A percentile compares a stretch with the other conserved stretches of the same genome.
phyloP scores from a whole-genome alignment of 495 filamentous ascomycete genomes.

The Aspergillus heteromorphus region DNA sequence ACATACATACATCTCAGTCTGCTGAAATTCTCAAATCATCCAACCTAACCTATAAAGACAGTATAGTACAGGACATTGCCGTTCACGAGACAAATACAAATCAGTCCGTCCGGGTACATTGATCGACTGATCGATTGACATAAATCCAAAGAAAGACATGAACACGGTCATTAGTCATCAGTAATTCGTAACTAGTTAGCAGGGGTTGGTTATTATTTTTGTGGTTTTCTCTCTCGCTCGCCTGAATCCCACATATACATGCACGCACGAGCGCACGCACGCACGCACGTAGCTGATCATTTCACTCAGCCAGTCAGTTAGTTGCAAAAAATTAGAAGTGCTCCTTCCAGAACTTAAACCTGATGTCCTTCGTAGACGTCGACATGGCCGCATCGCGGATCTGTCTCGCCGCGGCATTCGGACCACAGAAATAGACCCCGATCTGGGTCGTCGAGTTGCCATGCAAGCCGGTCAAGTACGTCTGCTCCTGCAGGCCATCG shows the following conservation, averaged over 20 bases:
- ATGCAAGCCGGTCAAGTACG: conserved; percentile 78
- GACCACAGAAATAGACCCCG: conserved; percentile 97
- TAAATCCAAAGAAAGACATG: background rate
- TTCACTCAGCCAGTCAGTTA: background rate
- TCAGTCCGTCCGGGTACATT: conserved; percentile 9
- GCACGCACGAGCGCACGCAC: too few species aligned
- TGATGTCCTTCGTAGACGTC: conserved; percentile 68
- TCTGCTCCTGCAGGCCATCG: conserved; percentile 76
- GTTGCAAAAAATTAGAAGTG: conserved; percentile 60
- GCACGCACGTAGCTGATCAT: too few species aligned
- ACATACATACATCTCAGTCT: too few species aligned
- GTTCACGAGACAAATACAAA: conserved; percentile 12
- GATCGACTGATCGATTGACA: too few species aligned
- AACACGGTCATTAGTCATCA: conserved; percentile 13
- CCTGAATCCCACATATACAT: background rate
- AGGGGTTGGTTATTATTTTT: background rate
- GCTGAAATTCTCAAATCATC: background rate
- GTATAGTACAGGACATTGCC: conserved; percentile 14
- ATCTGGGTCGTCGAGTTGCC: conserved; percentile 68
- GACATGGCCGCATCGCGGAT: conserved; percentile 75
- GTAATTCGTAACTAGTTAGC: background rate
- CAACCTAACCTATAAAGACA: background rate
- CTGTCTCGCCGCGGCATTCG: conserved; percentile 71
- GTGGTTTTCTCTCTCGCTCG: background rate
- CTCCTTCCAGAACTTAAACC: conserved; percentile 99